Evolutionary conservation across 192 early-diverging fungal species (phyloP).

Genomic region (Coemansia sp.): DNA sequence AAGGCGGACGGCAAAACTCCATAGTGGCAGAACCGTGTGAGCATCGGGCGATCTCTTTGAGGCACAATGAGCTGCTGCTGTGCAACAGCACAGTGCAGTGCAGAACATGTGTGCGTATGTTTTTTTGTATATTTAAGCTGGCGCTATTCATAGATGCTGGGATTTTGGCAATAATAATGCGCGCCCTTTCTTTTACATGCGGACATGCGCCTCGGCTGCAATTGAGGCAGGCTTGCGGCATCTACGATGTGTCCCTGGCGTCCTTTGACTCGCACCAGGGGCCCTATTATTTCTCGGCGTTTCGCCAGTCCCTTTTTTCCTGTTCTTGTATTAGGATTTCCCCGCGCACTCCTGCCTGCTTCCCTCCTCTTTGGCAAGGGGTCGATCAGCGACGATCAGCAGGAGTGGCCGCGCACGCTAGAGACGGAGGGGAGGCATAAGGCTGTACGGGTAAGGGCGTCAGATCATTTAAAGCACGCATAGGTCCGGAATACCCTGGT

Average conservation of each 20-base stretch:
- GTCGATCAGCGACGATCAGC: neutral
- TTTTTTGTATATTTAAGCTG: neutral
- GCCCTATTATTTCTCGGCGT: neutral
- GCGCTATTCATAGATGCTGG: neutral
- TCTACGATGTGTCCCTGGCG: constrained; percentile 1
- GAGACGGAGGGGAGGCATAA: neutral
- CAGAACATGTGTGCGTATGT: constrained; percentile 1
- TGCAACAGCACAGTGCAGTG: neutral
- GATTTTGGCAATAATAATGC: neutral
- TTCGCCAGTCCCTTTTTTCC: constrained; percentile 6
- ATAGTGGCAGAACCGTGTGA: constrained; percentile 1
- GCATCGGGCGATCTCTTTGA: neutral
- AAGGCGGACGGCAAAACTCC: neutral
- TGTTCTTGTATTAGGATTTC: neutral
- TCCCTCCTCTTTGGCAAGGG: constrained; percentile 1
- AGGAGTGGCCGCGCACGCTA: neutral
- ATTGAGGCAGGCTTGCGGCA: constrained; percentile 1
- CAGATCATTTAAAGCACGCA: neutral
- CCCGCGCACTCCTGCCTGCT: neutral
- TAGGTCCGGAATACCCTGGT: constrained; percentile 5
- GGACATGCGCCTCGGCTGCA: neutral
- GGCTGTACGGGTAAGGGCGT: neutral
- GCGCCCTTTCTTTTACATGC: neutral
- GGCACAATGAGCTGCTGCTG: neutral
- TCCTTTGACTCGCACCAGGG: neutral